Evolutionary conservation across 2,329 filamentous ascomycete species (phyloP), one percentile per base, ranked within the genome.

Genomic region (Parastagonospora nodorum): DNA sequence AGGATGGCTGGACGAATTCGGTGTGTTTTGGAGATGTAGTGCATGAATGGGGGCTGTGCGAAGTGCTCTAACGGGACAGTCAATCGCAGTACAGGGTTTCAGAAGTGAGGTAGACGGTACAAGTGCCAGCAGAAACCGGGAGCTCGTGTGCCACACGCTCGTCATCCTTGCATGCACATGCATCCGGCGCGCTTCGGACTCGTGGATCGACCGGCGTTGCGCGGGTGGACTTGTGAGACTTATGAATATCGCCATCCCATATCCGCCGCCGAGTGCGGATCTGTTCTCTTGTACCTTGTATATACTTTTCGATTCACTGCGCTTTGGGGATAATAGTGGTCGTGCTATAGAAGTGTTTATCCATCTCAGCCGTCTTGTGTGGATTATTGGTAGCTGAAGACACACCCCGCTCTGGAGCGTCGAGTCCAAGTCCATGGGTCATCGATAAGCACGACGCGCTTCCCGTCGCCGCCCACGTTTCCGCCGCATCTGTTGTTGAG

Each of bases 121-220:
- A 16, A 9, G 35, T 37, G 31, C 31, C 31, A 32, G 37, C 10
- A 29, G 33, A 31, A 48, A 35, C 38, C 45, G 42, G 45, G 45
- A 12, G 36, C n/a, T 24, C 12, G 39, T 15, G 33, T 43, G 33
- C 41, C 37, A 45, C 42, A 33, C 15, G 27, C 19, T 41, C 4
- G 7, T 24, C 14, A 50, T 30, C 42, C 48, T 50, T 50, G 48
- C 42, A 50, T 50, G 47, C 40, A 41, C 40, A 44, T 40, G 32
- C 30, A 15, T 15, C 40, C 33, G 47, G 45, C 39, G 32, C 28
- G 45, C 45, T 31, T 37, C 45, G 45, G 39, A 42, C 35, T 48
- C 39, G 35, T 14, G 39, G 8, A 50, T 39, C 46, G 39, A 44
- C 49, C 40, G 49, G 49, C 29, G 36, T 35, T 40, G 49, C 35